phyloP scores from a whole-genome alignment of 2,329 filamentous ascomycete species.

The Ustulina deusta region DNA sequence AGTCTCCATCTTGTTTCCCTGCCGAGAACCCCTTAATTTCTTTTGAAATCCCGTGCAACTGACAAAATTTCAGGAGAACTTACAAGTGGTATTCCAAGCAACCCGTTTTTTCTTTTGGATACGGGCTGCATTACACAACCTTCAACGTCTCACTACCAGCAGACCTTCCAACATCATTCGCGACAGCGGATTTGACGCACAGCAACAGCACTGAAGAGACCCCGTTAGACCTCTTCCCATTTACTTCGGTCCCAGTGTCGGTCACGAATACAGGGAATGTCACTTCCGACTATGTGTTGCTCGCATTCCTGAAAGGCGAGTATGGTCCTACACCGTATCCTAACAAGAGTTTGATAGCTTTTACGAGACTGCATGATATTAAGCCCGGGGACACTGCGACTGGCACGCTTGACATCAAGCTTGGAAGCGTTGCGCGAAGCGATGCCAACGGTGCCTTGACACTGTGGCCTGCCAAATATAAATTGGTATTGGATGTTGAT shows the following conservation, averaged over 20 bases:
- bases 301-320: slow-evolving; percentile 62
- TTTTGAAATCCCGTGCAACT: background rate
- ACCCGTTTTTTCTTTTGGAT: slow-evolving; percentile 66
- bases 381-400: slow-evolving; percentile 49
- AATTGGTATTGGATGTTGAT: slow-evolving; percentile 59
- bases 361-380: slow-evolving; percentile 59
- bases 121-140: slow-evolving; percentile 69
- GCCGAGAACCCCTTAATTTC: background rate
- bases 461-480: slow-evolving; percentile 66
- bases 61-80: slow-evolving; percentile 55
- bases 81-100: slow-evolving; percentile 68
- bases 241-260: slow-evolving; percentile 56
- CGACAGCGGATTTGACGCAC: slow-evolving; percentile 37
- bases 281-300: slow-evolving; percentile 64
- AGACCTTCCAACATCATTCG: slow-evolving; percentile 45
- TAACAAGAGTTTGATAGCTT: slow-evolving; percentile 64
- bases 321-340: slow-evolving; percentile 63
- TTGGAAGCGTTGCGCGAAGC: slow-evolving; percentile 63
- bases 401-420: slow-evolving; percentile 56
- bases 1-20: background rate
- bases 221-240: slow-evolving; percentile 58
- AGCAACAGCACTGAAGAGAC: slow-evolving; percentile 50
- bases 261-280: slow-evolving; percentile 62
- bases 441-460: slow-evolving; percentile 63
- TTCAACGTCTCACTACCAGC: slow-evolving; percentile 54